Evolutionary conservation across 1,284 basidiomycete species (phyloP).

Genomic region (Ustilago sp.): DNA sequence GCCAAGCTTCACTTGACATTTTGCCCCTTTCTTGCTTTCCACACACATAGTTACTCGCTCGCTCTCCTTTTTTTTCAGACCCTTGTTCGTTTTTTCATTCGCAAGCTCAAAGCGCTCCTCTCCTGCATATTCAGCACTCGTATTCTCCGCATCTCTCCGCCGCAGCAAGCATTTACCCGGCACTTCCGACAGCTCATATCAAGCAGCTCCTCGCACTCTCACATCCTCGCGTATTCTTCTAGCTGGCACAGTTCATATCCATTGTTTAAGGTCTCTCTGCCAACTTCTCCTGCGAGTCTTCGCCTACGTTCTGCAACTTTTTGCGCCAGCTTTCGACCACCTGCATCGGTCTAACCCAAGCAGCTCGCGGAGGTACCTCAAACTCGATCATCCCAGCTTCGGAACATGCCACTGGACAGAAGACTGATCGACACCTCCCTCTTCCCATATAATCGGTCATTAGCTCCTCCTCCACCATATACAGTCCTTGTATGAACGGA

Average conservation of each 20-base stretch:
- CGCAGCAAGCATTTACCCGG: constrained; percentile 10
- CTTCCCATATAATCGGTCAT: constrained; percentile 14
- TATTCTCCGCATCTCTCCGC: constrained; percentile 15
- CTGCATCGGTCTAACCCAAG: constrained; percentile 17
- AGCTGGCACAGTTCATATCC: background rate
- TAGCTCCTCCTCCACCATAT: background rate
- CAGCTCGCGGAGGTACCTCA: constrained; percentile 33
- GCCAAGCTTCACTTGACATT: constrained; percentile 21
- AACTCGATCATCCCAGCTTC: constrained; percentile 20
- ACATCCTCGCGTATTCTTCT: background rate
- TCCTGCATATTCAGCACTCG: constrained; percentile 1
- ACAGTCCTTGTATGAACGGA: constrained; percentile 45
- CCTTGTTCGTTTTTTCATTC: constrained; percentile 4
- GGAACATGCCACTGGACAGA: constrained; percentile 43
- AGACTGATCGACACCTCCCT: constrained; percentile 25
- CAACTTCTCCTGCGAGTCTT: background rate
- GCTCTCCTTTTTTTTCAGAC: background rate
- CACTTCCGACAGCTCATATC: background rate
- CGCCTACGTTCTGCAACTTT: background rate
- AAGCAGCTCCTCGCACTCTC: background rate
- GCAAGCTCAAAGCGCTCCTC: background rate
- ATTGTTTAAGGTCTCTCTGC: background rate
- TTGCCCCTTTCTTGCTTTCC: constrained; percentile 26
- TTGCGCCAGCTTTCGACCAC: constrained; percentile 21
- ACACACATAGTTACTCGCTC: constrained; percentile 1